Base-by-base conservation (phyloP, 768 basidiomycete genomes). In the Suillus plorans region DNA sequence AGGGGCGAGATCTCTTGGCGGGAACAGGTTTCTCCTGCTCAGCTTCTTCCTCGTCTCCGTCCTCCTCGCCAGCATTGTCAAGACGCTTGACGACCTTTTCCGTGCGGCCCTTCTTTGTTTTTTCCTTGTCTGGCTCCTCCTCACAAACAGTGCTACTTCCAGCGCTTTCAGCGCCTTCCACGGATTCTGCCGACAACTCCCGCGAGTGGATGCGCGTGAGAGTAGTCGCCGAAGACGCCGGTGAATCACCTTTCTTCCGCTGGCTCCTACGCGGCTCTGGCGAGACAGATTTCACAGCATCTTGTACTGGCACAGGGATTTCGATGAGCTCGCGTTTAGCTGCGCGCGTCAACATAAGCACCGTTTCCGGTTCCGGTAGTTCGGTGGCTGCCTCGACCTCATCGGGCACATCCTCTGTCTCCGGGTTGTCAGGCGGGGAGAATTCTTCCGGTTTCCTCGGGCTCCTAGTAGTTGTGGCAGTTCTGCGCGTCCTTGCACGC, bases 81-180 rank as follows among this genome's bases (percentile, higher is more conserved):
- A 53, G 58, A 42, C 18, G 41, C 25, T 59, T 59, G 25, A 42
- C 60, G 25, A 6, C 45, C 31, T 44, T 59, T 12, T 64, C 18
- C 1, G 22, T 61, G 45, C 34, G 18, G n/a, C 49, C 39, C 18
- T 22, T 50, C 64, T 76, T 74, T 63, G 64, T 56, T 41, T 69
- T 76, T 36, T 66, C 60, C 10, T 56, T 71, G 18, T 69, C 74
- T 58, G 74, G 76, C 5, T 68, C 75, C 41, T 68, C 76, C 50
- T 76, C 41, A 61, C 75, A 76, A 14, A 76, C 75, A 14, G 76
- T 76, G 6, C 76, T 76, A 62, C 75, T 76, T 9, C 76, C 77
- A 16, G 71, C 74, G 4, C 74, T 77, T 60, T 73, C 73, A 2
- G 58, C 68, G 12, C 67, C 73, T 20, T 68, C 73, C 53, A 73